These are phyloP conservation scores for Cyamopsis tetragonoloba DNA, from an alignment of 306 rosid genomes.

Conservation along the genomic window DNA sequence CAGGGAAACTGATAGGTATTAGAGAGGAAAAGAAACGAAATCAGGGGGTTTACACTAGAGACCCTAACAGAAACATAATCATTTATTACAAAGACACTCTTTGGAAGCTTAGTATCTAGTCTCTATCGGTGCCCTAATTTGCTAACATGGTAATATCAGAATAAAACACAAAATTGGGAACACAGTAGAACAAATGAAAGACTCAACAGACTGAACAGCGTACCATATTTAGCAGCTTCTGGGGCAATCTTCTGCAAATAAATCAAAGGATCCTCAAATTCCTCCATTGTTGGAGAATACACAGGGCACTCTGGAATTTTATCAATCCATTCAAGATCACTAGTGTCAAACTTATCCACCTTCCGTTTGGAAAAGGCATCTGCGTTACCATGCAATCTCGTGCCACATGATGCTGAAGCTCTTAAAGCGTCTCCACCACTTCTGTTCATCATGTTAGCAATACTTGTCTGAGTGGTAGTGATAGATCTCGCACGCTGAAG, in stretches of 20 bases:
- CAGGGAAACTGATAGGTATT: too few relatives aligned
- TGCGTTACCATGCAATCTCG: conserved; percentile 53
- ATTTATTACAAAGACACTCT: too few relatives aligned
- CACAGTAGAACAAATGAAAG: background rate
- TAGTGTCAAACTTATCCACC: conserved; percentile 85
- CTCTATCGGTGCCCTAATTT: background rate
- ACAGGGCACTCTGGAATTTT: conserved; percentile 88
- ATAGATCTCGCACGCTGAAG: conserved; percentile 60
- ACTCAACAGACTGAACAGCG: conserved; percentile 32
- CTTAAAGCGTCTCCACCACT: conserved; percentile 95
- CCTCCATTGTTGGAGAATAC: conserved; percentile 80
- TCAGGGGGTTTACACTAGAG: too few relatives aligned
- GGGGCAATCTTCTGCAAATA: conserved; percentile 94
- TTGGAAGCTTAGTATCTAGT: background rate
- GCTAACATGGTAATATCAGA: background rate
- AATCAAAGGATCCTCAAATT: conserved; percentile 87
- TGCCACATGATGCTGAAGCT: conserved; percentile 66
- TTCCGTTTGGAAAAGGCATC: conserved; percentile 56
- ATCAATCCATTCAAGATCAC: conserved; percentile 81
- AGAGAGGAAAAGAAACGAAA: too few relatives aligned
- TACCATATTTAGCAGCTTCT: conserved; percentile 95
- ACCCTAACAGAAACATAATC: too few relatives aligned
- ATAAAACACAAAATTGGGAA: background rate
- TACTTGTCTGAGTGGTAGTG: conserved; percentile 38
- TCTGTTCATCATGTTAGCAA: conserved; percentile 61